These are phyloP conservation scores for Rhododendron mucronatum DNA, from an alignment of 148 eudicot genomes.

Conservation along the genomic window DNA sequence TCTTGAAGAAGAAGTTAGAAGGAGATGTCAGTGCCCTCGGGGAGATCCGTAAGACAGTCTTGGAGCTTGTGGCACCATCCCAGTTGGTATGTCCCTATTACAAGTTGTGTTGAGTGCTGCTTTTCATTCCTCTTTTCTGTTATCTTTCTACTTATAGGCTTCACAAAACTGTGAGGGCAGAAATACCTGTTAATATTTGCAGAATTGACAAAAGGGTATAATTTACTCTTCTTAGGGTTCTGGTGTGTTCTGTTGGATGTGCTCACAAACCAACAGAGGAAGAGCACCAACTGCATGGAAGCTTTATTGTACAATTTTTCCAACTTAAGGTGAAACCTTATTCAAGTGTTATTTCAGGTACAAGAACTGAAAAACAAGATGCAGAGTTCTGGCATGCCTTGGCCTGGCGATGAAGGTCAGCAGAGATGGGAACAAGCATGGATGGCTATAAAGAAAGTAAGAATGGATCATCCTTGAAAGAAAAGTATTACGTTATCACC, in stretches of 20 bases:
- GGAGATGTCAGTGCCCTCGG: slow-evolving; percentile 57
- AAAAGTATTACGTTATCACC: not conserved
- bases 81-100: slow-evolving; percentile 53
- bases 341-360: slow-evolving; percentile 42
- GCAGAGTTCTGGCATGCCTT: slow-evolving; percentile 91
- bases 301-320: not conserved
- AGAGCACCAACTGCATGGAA: not conserved
- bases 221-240: not conserved
- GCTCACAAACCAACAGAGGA: not conserved
- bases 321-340: slow-evolving; percentile 2
- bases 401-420: slow-evolving; percentile 98
- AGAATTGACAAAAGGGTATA: not conserved
- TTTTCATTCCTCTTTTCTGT: not conserved
- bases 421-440: slow-evolving; percentile 95
- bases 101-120: not conserved
- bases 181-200: not conserved
- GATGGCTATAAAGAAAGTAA: slow-evolving; percentile 89
- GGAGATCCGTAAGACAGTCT: slow-evolving; percentile 69
- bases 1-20: slow-evolving; percentile 51
- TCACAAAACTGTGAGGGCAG: not conserved
- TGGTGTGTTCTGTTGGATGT: not conserved
- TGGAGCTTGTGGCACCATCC: slow-evolving; percentile 80
- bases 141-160: not conserved
- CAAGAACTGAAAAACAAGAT: slow-evolving; percentile 73
- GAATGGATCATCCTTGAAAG: not conserved